These are phyloP conservation scores for Gaultheria prostrata DNA, from an alignment of 148 eudicot genomes.

Conservation along the genomic window DNA sequence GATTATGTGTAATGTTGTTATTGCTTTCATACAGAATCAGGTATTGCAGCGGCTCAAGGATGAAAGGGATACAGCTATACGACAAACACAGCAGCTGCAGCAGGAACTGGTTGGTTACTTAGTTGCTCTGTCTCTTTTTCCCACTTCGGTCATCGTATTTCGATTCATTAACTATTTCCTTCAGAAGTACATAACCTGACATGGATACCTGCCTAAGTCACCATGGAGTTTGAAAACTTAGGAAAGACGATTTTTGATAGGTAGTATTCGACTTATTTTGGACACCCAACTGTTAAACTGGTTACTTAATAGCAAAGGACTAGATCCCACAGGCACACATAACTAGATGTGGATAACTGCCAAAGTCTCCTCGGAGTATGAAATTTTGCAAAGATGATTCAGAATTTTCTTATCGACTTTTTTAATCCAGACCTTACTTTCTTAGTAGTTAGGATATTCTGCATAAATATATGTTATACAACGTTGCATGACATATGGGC, in stretches of 20 bases:
- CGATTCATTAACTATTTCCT: neutral
- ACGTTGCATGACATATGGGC: neutral
- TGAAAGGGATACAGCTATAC: slow-evolving; percentile 70
- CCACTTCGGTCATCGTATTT: neutral
- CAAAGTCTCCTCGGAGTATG: neutral
- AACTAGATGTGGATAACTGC: neutral
- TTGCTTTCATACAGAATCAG: slow-evolving; percentile 34
- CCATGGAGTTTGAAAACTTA: neutral
- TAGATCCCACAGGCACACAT: neutral
- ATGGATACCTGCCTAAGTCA: neutral
- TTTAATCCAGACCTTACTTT: neutral
- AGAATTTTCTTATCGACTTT: neutral
- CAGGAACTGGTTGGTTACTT: slow-evolving; percentile 56
- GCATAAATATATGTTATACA: neutral
- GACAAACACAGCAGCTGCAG: slow-evolving; percentile 64
- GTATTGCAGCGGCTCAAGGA: slow-evolving; percentile 53
- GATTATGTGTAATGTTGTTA: neutral
- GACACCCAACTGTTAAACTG: neutral
- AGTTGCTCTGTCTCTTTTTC: no score
- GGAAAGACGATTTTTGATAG: neutral
- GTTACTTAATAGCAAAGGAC: neutral
- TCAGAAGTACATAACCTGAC: neutral
- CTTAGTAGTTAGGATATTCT: neutral
- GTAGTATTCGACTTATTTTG: neutral
- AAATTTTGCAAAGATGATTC: slow-evolving; percentile 2